phyloP scores from a whole-genome alignment of 202 grass and related monocot genomes.

The Musa balbisiana region DNA sequence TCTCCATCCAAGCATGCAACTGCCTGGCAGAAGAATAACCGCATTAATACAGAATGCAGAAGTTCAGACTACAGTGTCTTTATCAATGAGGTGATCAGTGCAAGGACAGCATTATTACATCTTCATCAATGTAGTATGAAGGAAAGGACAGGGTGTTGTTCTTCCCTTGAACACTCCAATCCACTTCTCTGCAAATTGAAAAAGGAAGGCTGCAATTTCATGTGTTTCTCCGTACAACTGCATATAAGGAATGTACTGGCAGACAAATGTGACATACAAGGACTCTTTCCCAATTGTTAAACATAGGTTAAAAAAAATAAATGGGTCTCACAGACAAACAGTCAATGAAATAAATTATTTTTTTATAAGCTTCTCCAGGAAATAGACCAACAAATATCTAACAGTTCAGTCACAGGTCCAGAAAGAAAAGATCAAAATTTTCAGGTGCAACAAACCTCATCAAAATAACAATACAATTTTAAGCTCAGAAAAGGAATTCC shows the following conservation, averaged over 20 bases:
- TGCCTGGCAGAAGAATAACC: conserved; percentile 39
- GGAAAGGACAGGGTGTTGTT: conserved; percentile 70
- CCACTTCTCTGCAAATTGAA: conserved; percentile 54
- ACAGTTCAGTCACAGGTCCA: too few relatives aligned
- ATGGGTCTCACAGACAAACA: background rate
- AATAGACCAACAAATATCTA: background rate
- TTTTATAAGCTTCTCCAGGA: background rate
- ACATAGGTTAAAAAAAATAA: background rate
- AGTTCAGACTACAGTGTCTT: background rate
- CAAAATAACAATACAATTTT: background rate
- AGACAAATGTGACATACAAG: background rate
- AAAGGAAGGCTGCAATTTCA: conserved; percentile 16
- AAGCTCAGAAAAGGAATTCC: background rate
- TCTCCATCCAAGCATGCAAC: conserved; percentile 77
- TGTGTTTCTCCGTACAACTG: background rate
- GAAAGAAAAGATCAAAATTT: background rate
- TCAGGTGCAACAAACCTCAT: background rate
- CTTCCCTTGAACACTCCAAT: conserved; percentile 64
- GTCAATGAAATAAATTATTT: background rate
- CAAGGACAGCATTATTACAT: conserved; percentile 48
- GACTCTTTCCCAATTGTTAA: background rate
- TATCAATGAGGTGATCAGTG: background rate
- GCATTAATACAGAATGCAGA: background rate
- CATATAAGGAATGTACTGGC: background rate
- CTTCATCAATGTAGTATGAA: conserved; percentile 89